A percentile compares a stretch with the other conserved stretches of the same genome.
phyloP scores from a whole-genome alignment of 2,329 filamentous ascomycete genomes.

The Stagonosporopsis rhizophila region DNA sequence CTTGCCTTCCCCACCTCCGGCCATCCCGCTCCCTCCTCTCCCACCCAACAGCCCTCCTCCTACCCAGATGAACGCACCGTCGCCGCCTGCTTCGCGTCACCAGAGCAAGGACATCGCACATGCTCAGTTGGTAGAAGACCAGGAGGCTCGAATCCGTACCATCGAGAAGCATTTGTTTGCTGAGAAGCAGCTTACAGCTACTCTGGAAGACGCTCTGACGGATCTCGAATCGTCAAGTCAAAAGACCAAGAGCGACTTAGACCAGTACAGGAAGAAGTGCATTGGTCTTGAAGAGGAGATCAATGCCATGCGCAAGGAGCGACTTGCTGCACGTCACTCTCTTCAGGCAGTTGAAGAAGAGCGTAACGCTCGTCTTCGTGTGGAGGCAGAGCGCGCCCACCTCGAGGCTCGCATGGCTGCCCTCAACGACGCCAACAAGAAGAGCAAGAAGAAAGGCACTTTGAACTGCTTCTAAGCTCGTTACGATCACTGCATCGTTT shows the following conservation, averaged over 20 bases:
- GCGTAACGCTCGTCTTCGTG: conserved; percentile 86
- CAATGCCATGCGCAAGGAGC: conserved; percentile 67
- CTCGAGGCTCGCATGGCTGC: conserved; percentile 82
- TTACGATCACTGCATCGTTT: conserved; percentile 8
- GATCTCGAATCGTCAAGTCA: conserved; percentile 92
- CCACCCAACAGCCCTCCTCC: conserved; percentile 60
- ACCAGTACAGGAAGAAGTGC: conserved; percentile 88
- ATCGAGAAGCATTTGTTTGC: conserved; percentile 97
- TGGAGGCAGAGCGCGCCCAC: conserved; percentile 86
- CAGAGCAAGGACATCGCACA: conserved; percentile 81
- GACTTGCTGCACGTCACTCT: conserved; percentile 65
- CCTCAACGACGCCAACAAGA: conserved; percentile 86
- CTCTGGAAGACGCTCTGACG: conserved; percentile 91
- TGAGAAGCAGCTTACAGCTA: conserved; percentile 94
- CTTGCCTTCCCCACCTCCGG: conserved; percentile 90
- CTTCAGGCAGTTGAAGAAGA: conserved; percentile 96
- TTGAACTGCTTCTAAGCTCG: conserved; percentile 89
- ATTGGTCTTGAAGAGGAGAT: conserved; percentile 75
- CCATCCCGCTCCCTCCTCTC: conserved; percentile 92
- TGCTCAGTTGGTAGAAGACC: conserved; percentile 87
- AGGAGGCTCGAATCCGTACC: conserved; percentile 91
- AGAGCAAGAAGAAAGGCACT: conserved; percentile 93
- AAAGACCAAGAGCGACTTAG: conserved; percentile 88
- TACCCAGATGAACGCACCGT: conserved; percentile 60
- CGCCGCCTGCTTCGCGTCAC: conserved; percentile 71